A percentile compares a stretch with the other conserved stretches of the same genome.
Conservation (phyloP, 148 eudicot genomes). For the Polygonum aviculare region DNA sequence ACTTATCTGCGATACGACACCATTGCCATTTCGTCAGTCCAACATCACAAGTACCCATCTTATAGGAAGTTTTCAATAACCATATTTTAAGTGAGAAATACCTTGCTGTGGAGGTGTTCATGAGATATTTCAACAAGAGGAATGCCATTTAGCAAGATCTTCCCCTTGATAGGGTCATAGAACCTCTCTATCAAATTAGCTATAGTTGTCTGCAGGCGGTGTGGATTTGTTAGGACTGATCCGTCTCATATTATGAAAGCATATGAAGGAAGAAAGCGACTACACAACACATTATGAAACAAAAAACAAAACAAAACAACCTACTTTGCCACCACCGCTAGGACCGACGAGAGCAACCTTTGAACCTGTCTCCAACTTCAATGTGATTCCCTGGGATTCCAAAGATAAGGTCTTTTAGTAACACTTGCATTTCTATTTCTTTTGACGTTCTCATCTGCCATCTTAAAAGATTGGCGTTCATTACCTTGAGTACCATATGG, state of each 20-base stretch:
- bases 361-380: slow-evolving; percentile 67
- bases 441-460: neutral
- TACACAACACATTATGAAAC: neutral
- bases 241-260: neutral
- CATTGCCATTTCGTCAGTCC: neutral
- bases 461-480: neutral
- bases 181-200: slow-evolving; percentile 86
- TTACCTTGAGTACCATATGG: slow-evolving; percentile 83
- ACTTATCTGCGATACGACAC: slow-evolving; percentile 47
- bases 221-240: neutral
- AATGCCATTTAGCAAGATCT: slow-evolving; percentile 69
- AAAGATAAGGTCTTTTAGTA: neutral
- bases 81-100: slow-evolving; percentile 13
- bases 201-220: slow-evolving; percentile 62
- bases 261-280: neutral
- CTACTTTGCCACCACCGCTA: slow-evolving; percentile 96
- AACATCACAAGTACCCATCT: neutral
- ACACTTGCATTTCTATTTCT: neutral
- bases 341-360: slow-evolving; percentile 96
- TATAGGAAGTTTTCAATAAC: neutral
- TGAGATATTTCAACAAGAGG: slow-evolving; percentile 68
- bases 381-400: slow-evolving; percentile 56
- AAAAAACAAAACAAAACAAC: neutral
- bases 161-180: slow-evolving; percentile 78
- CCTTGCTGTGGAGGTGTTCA: slow-evolving; percentile 73